Evolutionary conservation across 495 filamentous ascomycete genomes (phyloP).

Genomic region (Penicillium parvum): DNA sequence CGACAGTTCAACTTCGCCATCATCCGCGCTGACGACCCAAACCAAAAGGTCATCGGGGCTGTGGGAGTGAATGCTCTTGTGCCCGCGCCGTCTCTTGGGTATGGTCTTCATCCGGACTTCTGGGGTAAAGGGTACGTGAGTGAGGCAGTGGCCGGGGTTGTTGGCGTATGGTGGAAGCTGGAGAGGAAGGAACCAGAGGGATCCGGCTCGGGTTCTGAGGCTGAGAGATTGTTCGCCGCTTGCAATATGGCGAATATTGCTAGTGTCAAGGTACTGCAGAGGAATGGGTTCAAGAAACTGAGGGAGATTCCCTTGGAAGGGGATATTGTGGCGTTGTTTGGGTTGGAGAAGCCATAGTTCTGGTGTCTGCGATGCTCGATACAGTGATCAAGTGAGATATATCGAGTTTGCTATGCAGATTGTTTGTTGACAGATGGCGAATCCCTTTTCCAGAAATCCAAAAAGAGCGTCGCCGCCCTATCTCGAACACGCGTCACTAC

Average conservation of each 20-base stretch:
- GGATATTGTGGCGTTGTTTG: constrained; percentile 18
- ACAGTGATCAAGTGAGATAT: too few species aligned
- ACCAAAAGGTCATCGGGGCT: constrained; percentile 16
- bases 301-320: constrained; percentile 12
- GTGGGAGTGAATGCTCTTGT: constrained; percentile 22
- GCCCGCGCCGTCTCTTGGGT: constrained; percentile 26
- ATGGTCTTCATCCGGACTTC: constrained; percentile 23
- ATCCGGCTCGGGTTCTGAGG: too few species aligned
- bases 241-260: constrained; percentile 22
- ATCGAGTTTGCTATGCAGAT: too few species aligned
- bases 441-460: too few species aligned
- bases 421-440: too few species aligned
- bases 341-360: constrained; percentile 5
- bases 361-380: background rate
- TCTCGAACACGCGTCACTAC: background rate
- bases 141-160: constrained; percentile 18
- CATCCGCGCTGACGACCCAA: constrained; percentile 11
- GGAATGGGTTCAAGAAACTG: constrained; percentile 14
- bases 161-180: constrained; percentile 25
- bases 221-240: constrained; percentile 19
- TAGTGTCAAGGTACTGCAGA: constrained; percentile 23
- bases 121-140: constrained; percentile 20
- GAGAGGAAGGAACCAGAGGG: background rate
- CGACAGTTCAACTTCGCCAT: constrained; percentile 23
- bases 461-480: too few species aligned